These are phyloP conservation scores for Ustilaginoidea virens DNA, from an alignment of 2,329 filamentous ascomycete genomes.

Conservation along the genomic window DNA sequence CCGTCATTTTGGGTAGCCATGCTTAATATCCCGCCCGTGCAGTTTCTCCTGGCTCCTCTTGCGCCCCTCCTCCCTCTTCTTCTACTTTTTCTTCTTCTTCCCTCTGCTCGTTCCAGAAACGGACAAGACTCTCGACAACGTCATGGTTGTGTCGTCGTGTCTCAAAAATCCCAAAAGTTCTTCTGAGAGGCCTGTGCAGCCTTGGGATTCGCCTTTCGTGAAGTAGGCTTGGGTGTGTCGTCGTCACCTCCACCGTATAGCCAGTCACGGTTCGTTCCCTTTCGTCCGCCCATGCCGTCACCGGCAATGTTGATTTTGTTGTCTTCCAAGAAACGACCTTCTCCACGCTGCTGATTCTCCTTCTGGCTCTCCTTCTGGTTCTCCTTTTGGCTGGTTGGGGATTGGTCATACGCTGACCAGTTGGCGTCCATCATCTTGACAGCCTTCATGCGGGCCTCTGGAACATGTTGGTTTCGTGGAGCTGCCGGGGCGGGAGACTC, in stretches of 20 bases:
- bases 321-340: conserved; percentile 31
- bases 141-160: too few relatives aligned
- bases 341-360: conserved; percentile 26
- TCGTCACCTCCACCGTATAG: conserved; percentile 38
- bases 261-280: conserved; percentile 40
- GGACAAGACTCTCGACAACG: too few relatives aligned
- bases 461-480: conserved; percentile 26
- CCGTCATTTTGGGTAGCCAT: too few relatives aligned
- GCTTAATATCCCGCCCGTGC: too few relatives aligned
- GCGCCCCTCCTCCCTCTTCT: background rate
- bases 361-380: conserved; percentile 22
- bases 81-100: background rate
- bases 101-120: background rate
- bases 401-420: conserved; percentile 41
- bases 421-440: conserved; percentile 59
- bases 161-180: conserved; percentile 33
- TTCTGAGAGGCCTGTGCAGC: conserved; percentile 7
- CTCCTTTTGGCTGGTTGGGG: conserved; percentile 36
- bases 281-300: conserved; percentile 51
- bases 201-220: conserved; percentile 18
- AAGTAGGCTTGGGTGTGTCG: conserved; percentile 17
- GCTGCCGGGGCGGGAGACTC: conserved; percentile 34
- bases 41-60: too few relatives aligned
- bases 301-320: conserved; percentile 31
- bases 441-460: conserved; percentile 49